Evolutionary conservation across 345 rosid species (phyloP).

Genomic region (Laguncularia racemosa): DNA sequence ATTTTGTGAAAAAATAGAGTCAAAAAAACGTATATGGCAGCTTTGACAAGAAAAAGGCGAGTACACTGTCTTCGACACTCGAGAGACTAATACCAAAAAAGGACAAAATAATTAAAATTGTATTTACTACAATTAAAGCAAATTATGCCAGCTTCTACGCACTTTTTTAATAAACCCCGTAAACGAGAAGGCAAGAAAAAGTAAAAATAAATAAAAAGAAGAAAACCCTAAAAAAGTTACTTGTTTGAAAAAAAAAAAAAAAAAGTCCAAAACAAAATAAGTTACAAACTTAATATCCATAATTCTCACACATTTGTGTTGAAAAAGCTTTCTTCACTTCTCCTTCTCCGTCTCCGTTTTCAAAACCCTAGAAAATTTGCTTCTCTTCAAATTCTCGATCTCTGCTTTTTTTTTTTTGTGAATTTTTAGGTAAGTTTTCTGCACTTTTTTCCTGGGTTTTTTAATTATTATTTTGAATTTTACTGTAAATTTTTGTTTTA

Average conservation of each 20-base stretch:
- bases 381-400: slow-evolving; percentile 6
- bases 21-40: too few species aligned
- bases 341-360: slow-evolving; percentile 3
- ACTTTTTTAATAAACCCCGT: slow-evolving; percentile 4
- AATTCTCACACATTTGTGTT: background rate
- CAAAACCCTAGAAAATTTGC: slow-evolving; percentile 13
- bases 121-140: too few species aligned
- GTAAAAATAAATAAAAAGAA: background rate
- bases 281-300: slow-evolving; percentile 2
- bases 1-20: too few species aligned
- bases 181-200: slow-evolving; percentile 5
- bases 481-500: background rate
- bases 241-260: too few species aligned
- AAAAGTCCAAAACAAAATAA: background rate
- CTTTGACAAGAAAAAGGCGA: too few species aligned
- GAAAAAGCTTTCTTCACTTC: slow-evolving; percentile 4
- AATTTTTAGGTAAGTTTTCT: slow-evolving; percentile 12
- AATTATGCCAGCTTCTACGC: too few species aligned
- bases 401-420: slow-evolving; percentile 5
- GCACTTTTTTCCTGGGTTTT: background rate
- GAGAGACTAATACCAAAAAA: too few species aligned
- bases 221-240: background rate
- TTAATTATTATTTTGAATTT: slow-evolving; percentile 3
- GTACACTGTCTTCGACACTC: too few species aligned
- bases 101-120: too few species aligned